These are phyloP conservation scores for Leccinellum luteum DNA, from an alignment of 768 basidiomycete species.

Conservation along the genomic window DNA sequence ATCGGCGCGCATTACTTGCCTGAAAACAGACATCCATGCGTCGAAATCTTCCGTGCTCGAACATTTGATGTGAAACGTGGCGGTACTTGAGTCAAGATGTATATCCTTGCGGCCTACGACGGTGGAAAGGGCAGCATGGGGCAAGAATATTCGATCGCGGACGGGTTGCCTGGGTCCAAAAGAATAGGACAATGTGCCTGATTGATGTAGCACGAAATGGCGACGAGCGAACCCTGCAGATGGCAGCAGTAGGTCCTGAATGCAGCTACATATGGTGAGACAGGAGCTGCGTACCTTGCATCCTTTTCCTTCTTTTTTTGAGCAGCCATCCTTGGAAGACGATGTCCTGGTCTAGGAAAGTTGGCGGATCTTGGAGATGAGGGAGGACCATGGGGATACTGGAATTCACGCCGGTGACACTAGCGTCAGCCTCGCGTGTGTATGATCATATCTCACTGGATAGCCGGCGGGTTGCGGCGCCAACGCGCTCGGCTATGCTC, in stretches of 20 bases:
- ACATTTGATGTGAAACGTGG: conserved; percentile 83
- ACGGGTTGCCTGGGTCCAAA: conserved; percentile 68
- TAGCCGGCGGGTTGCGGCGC: background rate
- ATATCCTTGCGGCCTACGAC: conserved; percentile 73
- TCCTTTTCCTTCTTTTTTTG: conserved; percentile 84
- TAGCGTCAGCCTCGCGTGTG: background rate
- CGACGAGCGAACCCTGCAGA: conserved; percentile 76
- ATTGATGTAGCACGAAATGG: conserved; percentile 68
- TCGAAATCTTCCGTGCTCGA: conserved; percentile 68
- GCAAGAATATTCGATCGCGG: conserved; percentile 65
- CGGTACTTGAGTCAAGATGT: conserved; percentile 71
- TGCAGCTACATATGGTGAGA: background rate
- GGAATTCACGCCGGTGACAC: background rate
- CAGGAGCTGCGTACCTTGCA: conserved; percentile 60
- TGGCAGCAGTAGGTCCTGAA: background rate
- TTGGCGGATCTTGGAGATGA: conserved; percentile 7
- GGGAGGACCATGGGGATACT: conserved; percentile 13
- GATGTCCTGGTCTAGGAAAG: conserved; percentile 25
- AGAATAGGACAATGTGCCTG: conserved; percentile 72
- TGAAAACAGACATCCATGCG: conserved; percentile 71
- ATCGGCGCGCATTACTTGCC: conserved; percentile 40
- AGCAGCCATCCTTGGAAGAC: conserved; percentile 76
- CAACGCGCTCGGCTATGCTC: conserved; percentile 3
- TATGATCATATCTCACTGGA: background rate
- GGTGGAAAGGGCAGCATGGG: conserved; percentile 76